Percentiles rank a stretch among this genome's conserved stretches.
Evolutionary conservation across 345 rosid species (phyloP).

Genomic region (Sisymbrium altissimum): DNA sequence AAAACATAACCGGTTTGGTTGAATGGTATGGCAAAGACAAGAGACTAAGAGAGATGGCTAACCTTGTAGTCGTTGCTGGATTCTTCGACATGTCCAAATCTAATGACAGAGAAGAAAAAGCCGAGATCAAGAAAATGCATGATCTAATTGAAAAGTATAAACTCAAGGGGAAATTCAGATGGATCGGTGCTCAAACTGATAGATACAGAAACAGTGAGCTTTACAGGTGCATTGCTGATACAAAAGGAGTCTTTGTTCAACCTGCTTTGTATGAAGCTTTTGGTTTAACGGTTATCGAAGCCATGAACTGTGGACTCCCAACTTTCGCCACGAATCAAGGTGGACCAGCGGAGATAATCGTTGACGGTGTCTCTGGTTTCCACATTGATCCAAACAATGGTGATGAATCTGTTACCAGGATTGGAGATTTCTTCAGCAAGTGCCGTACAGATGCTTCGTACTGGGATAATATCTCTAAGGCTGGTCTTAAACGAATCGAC

Average conservation of each 20-base stretch:
- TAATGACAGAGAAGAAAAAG: slow-evolving; percentile 82
- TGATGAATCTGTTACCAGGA: slow-evolving; percentile 60
- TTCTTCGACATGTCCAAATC: slow-evolving; percentile 75
- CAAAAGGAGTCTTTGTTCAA: slow-evolving; percentile 88
- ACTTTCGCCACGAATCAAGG: slow-evolving; percentile 93
- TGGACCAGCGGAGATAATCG: slow-evolving; percentile 91
- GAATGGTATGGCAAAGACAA: slow-evolving; percentile 95
- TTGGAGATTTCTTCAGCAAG: slow-evolving; percentile 75
- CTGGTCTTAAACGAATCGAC: slow-evolving; percentile 65
- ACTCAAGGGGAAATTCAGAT: slow-evolving; percentile 79
- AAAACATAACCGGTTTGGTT: slow-evolving; percentile 79
- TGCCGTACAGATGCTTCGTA: slow-evolving; percentile 49
- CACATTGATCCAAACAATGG: slow-evolving; percentile 86
- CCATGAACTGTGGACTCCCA: slow-evolving; percentile 95
- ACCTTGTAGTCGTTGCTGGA: slow-evolving; percentile 89
- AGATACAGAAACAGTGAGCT: slow-evolving; percentile 85
- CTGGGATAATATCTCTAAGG: slow-evolving; percentile 63
- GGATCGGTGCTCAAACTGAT: slow-evolving; percentile 95
- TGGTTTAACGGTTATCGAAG: slow-evolving; percentile 92
- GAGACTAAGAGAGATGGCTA: slow-evolving; percentile 66
- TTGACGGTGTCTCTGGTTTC: slow-evolving; percentile 87
- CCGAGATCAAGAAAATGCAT: slow-evolving; percentile 89
- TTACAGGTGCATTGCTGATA: slow-evolving; percentile 85
- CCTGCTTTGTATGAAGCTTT: slow-evolving; percentile 97
- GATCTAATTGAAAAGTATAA: slow-evolving; percentile 63